Percentiles rank a stretch among this genome's conserved stretches.
phyloP scores from a whole-genome alignment of 2,329 filamentous ascomycete species.

The Aspergillus sp. region DNA sequence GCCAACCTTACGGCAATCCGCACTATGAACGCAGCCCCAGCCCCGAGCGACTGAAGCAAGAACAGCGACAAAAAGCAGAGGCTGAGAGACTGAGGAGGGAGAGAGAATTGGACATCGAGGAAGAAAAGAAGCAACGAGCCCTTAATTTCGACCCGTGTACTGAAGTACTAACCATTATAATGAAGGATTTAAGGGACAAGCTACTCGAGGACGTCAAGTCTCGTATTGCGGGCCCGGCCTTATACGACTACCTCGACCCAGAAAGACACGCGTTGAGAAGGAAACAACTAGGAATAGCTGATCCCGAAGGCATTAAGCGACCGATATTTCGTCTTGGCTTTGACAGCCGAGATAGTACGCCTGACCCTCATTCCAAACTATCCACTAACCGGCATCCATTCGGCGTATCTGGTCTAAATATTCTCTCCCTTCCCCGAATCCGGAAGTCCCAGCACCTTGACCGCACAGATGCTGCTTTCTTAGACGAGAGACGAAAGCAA shows the following conservation, averaged over 20 bases:
- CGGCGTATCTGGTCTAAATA: conserved; percentile 48
- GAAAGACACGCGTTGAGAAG: conserved; percentile 76
- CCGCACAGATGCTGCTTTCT: conserved; percentile 62
- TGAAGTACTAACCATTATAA: conserved; percentile 77
- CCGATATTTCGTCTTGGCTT: conserved; percentile 55
- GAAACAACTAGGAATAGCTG: conserved; percentile 73
- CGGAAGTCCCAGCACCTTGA: conserved; percentile 63
- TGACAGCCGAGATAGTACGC: conserved; percentile 65
- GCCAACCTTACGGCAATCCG: conserved; percentile 67
- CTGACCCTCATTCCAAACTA: conserved; percentile 48
- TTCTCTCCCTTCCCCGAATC: conserved; percentile 71
- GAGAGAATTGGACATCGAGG: conserved; percentile 78
- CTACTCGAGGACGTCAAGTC: conserved; percentile 85
- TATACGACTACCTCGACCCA: conserved; percentile 82
- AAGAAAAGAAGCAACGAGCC: conserved; percentile 84
- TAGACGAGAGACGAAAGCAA: conserved; percentile 65
- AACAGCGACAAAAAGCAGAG: conserved; percentile 63
- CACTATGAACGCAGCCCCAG: conserved; percentile 56
- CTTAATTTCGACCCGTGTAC: conserved; percentile 86
- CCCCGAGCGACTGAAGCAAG: conserved; percentile 44
- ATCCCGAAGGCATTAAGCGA: conserved; percentile 62
- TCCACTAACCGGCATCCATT: conserved; percentile 42
- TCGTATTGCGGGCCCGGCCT: conserved; percentile 75
- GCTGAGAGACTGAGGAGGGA: conserved; percentile 67
- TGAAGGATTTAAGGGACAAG: conserved; percentile 80